Base-by-base conservation (phyloP, 1,284 basidiomycete species). In the Apiotrichum siamense region DNA sequence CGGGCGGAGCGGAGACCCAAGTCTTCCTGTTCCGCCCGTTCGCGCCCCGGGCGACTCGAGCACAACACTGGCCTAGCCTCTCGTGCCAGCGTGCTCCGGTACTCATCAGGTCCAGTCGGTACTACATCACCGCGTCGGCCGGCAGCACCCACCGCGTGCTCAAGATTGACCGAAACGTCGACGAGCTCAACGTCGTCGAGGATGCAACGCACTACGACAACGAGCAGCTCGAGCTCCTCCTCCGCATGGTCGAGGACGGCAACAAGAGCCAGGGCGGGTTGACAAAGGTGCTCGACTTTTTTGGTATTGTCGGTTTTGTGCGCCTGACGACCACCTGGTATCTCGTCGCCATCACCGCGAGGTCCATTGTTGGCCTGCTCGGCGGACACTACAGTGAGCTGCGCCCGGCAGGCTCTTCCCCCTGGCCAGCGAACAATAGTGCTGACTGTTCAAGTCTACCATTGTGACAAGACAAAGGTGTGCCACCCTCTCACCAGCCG, bases 161-260 rank as follows among this genome's bases (percentile, higher is more conserved):
- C 63, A 94, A 91, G 76, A 85, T 97, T 47, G 90, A 97, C 72
- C 79, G 92, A 24, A 89, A 83, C 0, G 83, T 83, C 50, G 81
- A 83, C 32, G 83, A 86, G 55, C 77, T 94, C 3, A 75, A 76
- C 26, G 82, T 94, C 4, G 79, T 87, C 12, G 89, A 96, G 62
- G 93, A 96, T 71, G 83, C 87, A 44, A 83, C 84, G 0, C 81
- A 89, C 27, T 98, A 98, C 70, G 88, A 83, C 38, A 83, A 85
- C 13, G 85, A 84, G 63, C 87, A 98, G 75, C 87, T 97, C 79
- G 86, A 82, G 45, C 83, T 85, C 32, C 83, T 97, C 74, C 78
- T 97, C 58, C 88, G 88, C 70, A 96, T 93, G 87, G 79, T 98
- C 15, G 87, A 92, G 55, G 92, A 97, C 63, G 92, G 92, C 18